Evolutionary conservation across 768 basidiomycete genomes (phyloP), one percentile per base, ranked within the genome.

Genomic region (Phaeotremella fagi): DNA sequence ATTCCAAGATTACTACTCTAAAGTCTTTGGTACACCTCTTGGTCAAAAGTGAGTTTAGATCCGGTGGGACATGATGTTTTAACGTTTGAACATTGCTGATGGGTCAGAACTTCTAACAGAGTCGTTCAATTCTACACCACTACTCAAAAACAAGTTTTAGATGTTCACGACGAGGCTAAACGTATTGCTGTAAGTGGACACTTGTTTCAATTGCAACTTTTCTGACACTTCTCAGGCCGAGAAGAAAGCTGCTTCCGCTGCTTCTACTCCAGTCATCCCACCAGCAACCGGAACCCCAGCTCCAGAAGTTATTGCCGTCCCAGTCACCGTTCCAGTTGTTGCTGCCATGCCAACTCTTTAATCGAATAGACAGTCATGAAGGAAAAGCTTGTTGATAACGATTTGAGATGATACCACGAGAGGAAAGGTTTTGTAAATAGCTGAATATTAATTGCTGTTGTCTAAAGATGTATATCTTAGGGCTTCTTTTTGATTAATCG

Each of bases 121-220:
- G 87, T 95, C 36, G 58, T 53, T 75, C 55, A 76, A 1, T 97
- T 95, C 78, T 97, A 95, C 78, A 94, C 92, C 14, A 76, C 77
- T 38, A 92, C 90, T 6, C 80, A 84, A 18, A 97, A 95, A 77
- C 88, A 92, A 74, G 84, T 89, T 24, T 66, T 81, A 18, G 91
- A 97, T 69, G 91, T 97, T 44, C 91, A 95, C 69, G 88, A 91
- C 67, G 92, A 97, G 75, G 92, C 92, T 1, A 78, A 79, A 55
- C 83, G 92, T 26, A 88, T 97, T 65, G 82, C 84, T 24, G 80
- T 72, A 54, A 63, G 70, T 69, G n/a, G n/a, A n/a, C 1, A 16
- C 25, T 22, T 27, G 20, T 4, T 23, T 25, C 2, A 27, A 14
- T 41, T 18, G 4, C 43, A 27, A 26, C n/a, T 2, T 4, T 38